Conservation (phyloP, 352 stramenopile genomes). For the Globisporangium canariense region DNA sequence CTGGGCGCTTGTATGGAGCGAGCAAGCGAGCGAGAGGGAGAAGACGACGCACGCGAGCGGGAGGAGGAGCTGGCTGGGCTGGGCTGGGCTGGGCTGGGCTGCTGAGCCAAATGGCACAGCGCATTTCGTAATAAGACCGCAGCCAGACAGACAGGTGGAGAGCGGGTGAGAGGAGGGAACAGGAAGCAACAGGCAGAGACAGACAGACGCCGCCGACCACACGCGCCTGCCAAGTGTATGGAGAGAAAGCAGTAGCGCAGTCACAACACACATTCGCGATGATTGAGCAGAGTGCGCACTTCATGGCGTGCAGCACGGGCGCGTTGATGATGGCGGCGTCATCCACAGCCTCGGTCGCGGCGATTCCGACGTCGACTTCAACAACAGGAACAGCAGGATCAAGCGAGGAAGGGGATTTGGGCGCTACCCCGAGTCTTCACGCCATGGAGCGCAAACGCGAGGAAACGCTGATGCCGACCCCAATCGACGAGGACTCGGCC, state of each 20-base stretch:
- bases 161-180: not conserved
- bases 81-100: not conserved
- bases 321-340: conserved; percentile 8
- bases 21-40: not conserved
- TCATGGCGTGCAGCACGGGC: conserved; percentile 4
- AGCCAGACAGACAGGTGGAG: conserved; percentile 1
- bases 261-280: not conserved
- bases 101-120: not conserved
- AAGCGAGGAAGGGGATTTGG: conserved; percentile 21
- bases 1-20: not conserved
- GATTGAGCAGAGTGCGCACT: conserved; percentile 16
- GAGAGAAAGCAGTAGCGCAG: not conserved
- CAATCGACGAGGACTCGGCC: conserved; percentile 17
- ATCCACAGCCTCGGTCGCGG: conserved; percentile 1
- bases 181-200: not conserved
- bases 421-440: conserved; percentile 9
- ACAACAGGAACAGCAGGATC: conserved; percentile 13
- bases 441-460: conserved; percentile 14
- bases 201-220: not conserved
- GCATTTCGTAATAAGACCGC: conserved; percentile 6
- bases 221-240: not conserved
- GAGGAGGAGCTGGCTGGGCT: not conserved
- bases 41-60: not conserved
- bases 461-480: conserved; percentile 12
- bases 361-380: conserved; percentile 8